Evolutionary conservation across 192 early-diverging fungal genomes (phyloP), one percentile per base, ranked within the genome.

Genomic region (Backusella parvicylindrica): DNA sequence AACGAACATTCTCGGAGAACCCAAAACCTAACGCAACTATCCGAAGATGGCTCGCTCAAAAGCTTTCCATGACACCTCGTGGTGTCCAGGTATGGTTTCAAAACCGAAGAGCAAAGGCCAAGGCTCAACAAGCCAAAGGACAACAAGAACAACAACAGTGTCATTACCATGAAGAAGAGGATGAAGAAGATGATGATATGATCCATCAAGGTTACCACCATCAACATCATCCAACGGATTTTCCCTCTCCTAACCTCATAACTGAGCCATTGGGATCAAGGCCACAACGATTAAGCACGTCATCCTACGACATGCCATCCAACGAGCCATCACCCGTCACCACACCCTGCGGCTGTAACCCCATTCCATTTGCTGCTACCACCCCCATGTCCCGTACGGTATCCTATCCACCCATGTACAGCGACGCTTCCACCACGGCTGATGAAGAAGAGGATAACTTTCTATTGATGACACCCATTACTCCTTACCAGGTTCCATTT

Each of bases 41-140:
- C 41, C 89, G 93, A 41, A 81, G 82, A 70, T 50, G 76, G 28
- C 83, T 95, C n/a, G 92, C 91, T 31, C 78, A 86, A 72, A 76
- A 91, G 78, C 77, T 93, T 38, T 84, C 81, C 18, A 89, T 95
- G 86, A 85, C 88, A 16, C 86, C 91, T 2, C 84, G 92, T 49
- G 88, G 88, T 11, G 88, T 95, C 31, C 93, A 95, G 74, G 90
- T 95, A 11, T 95, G 93, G 95, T 95, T 95, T 81, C 94, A 95
- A 77, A 95, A 95, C 76, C 87, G 94, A 16, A 85, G 95, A 37
- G 95, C 95, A 31, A 97, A 97, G 81, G 86, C 90, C 38, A 95
- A 95, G 82, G 82, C 88, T 28, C 89, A 92, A 21, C 64, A 47
- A 41, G 32, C 12, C 26, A 70, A 70, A 30, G 37, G 40, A 18